These are phyloP conservation scores for Melaleuca quinquenervia DNA, from an alignment of 345 rosid genomes.

Conservation along the genomic window DNA sequence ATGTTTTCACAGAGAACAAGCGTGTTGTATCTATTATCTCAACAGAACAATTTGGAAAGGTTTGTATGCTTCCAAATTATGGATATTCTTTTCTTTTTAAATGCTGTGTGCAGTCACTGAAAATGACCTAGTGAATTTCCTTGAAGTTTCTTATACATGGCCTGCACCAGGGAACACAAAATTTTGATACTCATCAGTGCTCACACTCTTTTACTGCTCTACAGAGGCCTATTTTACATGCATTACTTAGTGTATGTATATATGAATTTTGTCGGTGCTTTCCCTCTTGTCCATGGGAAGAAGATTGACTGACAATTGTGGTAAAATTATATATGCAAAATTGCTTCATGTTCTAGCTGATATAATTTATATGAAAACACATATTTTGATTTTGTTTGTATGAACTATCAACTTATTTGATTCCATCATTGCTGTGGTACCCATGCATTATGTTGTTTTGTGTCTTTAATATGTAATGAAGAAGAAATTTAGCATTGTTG, in stretches of 20 bases:
- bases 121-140: neutral
- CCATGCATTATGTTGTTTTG: neutral
- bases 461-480: neutral
- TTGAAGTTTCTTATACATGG: neutral
- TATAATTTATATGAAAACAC: neutral
- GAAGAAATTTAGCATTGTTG: neutral
- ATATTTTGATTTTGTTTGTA: neutral
- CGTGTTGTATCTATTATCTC: conserved; percentile 62
- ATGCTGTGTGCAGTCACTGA: neutral
- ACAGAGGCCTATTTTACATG: neutral
- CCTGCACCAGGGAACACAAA: neutral
- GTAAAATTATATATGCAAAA: neutral
- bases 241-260: neutral
- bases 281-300: neutral
- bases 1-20: conserved; percentile 89
- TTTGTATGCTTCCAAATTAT: conserved; percentile 4
- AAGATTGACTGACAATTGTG: neutral
- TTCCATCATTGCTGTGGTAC: neutral
- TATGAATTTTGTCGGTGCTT: neutral
- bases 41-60: conserved; percentile 79
- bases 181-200: neutral
- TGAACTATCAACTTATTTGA: neutral
- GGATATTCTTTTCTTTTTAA: neutral
- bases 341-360: neutral
- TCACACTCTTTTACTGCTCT: neutral